Percentiles rank a stretch among this genome's conserved stretches.
Evolutionary conservation across 192 early-diverging fungal species (phyloP).

Genomic region (Coemansia sp.): DNA sequence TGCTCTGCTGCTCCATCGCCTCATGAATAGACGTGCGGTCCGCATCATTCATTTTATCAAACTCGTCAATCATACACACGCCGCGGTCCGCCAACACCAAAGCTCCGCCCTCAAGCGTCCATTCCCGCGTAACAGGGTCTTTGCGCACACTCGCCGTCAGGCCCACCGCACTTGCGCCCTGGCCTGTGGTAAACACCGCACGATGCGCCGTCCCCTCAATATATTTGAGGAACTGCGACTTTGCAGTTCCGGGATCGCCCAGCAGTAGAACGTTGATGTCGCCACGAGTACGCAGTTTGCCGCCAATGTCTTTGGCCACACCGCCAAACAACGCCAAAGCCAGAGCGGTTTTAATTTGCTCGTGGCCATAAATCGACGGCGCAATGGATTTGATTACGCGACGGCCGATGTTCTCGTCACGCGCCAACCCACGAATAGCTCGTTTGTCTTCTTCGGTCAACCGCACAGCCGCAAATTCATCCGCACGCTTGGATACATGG

Average conservation of each 20-base stretch:
- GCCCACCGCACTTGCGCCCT: slow-evolving; percentile 72
- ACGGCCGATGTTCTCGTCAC: slow-evolving; percentile 61
- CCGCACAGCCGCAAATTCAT: slow-evolving; percentile 66
- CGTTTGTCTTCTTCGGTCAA: slow-evolving; percentile 58
- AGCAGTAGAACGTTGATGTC: slow-evolving; percentile 74
- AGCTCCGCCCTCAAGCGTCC: slow-evolving; percentile 81
- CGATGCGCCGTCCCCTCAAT: slow-evolving; percentile 65
- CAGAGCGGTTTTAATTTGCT: slow-evolving; percentile 69
- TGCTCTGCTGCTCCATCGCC: slow-evolving; percentile 86
- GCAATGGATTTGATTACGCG: slow-evolving; percentile 84
- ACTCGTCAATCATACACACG: slow-evolving; percentile 82
- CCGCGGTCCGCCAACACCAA: slow-evolving; percentile 77
- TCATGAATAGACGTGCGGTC: slow-evolving; percentile 77
- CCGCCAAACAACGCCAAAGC: slow-evolving; percentile 72
- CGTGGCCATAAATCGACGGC: slow-evolving; percentile 70
- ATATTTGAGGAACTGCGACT: slow-evolving; percentile 79
- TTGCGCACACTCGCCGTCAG: slow-evolving; percentile 73
- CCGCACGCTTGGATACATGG: slow-evolving; percentile 78
- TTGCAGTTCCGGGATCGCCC: slow-evolving; percentile 77
- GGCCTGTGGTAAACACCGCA: slow-evolving; percentile 73
- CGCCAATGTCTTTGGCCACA: slow-evolving; percentile 56
- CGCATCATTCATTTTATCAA: slow-evolving; percentile 71
- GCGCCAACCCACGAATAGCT: slow-evolving; percentile 57
- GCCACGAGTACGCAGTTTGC: slow-evolving; percentile 67
- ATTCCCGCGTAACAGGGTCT: slow-evolving; percentile 74